Evolutionary conservation across 352 stramenopile genomes (phyloP), one percentile per base, ranked within the genome.

Genomic region (Pythium dissotocum): DNA sequence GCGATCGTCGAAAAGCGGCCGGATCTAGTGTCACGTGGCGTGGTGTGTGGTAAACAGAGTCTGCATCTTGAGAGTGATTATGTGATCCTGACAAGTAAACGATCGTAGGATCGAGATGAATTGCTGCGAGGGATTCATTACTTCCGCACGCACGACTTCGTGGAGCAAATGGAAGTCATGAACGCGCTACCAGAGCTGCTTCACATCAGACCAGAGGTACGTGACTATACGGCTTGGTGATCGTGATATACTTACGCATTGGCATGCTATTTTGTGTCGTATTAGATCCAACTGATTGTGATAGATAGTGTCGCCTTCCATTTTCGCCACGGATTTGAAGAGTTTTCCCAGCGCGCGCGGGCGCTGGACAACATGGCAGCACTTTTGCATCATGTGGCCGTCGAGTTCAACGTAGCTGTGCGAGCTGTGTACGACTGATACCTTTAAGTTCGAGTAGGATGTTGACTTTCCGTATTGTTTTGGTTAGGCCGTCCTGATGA

Each of bases 231-330:
- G 21, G 21, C 21, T 24, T 24, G 21, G 21, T 24, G 21, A 24
- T 24, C 21, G 21, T 24, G 21, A 0, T 24, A 24, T 24, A 24
- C 21, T 24, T 24, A 24, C 21, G 21, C 21, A 24, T 24, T 24
- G 21, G 21, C 21, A 24, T 24, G 21, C 21, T 24, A 24, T 24
- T 24, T 24, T 24, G 21, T 24, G 21, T 24, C 21, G 0, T 40
- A 10, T 16, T 67, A 96, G 70, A 87, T 97, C 51, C 89, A 91
- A 54, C 68, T 98, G 16, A 32, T 99, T 9, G 79, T 98, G 4
- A 63, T 99, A n/a, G 96, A 99, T 64, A 97, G 85, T 26, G 77
- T 98, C 21, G 91, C 96, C 14, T 99, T 98, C 79, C 96, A 98
- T 72, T 98, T 97, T 76, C 83, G 96, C 10, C 89, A 97, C 52